Base-by-base conservation (phyloP, 495 filamentous ascomycete genomes). In the Daldinia childiae region DNA sequence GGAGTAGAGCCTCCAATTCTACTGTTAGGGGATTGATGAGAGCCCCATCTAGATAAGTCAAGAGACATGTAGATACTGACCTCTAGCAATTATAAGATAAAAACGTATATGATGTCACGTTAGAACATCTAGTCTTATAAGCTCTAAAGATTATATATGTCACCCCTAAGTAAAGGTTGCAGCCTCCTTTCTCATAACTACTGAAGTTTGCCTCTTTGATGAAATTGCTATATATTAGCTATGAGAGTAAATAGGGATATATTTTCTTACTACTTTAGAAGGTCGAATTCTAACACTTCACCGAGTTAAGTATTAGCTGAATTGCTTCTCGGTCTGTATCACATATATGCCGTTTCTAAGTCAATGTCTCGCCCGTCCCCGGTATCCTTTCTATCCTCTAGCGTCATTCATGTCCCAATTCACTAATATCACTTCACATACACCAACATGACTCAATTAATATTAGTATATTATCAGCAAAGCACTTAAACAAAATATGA, bases 391-490 rank as follows among this genome's bases (percentile, higher is more conserved):
- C 43, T 48, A 36, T 36, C 8, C 0, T 24, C 21, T 48, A 19
- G 6, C 19, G 43, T 36, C 11, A 19, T 14, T 21, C 6, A 48
- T 12, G 21, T 48, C 19, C 43, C 43, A 48, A 24, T 11, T 12
- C 17, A 12, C 17, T 11, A 19, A 3, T 21, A 24, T 24, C 17
- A 21, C 43, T 48, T 9, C 11, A 4, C 17, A 48, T 21, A 11
- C 24, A 12, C 9, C 19, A 21, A 9, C 43, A 11, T 12, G 17
- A 14, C 14, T 24, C 19, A 9, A 57, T 57, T 57, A 57, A 43
- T 7, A 45, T 60, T 60, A 60, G 6, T 45, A 45, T 48, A 48
- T 48, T 48, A 48, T 48, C 17, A 19, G 55, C 55, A 58, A 36
- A n/a, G 3, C 30, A 11, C 26, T 39, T 5, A 8, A 12, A 4